Evolutionary conservation across 148 eudicot genomes (phyloP), one percentile per base, ranked within the genome.

Genomic region (Hydrangea macrophylla): DNA sequence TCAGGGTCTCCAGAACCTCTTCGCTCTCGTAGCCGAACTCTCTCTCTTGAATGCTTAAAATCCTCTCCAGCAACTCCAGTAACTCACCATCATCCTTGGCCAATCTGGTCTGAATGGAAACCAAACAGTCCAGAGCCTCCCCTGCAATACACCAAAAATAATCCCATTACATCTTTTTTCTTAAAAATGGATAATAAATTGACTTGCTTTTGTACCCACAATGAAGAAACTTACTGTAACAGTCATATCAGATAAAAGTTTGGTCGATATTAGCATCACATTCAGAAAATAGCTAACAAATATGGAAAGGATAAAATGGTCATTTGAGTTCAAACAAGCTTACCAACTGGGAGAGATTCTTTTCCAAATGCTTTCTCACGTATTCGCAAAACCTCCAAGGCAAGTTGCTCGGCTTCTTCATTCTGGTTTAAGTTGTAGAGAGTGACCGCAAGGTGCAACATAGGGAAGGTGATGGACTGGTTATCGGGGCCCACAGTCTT

Each of bases 101-200:
- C 51, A 82, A 48, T 76, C 84, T 75, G 17, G 77, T 76, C 73
- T 73, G 88, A 67, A 89, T 86, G 26, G 91, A 84, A 10, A 89
- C 81, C 73, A 89, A 67, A 68, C 91, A 86, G 69, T 89, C 96
- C 30, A 89, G 83, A 28, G 96, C 89, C 71, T 89, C n/a, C n/a
- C n/a, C n/a, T n/a, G n/a, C n/a, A n/a, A n/a, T n/a, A n/a, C n/a
- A n/a, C n/a, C n/a, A n/a, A n/a, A n/a, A n/a, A n/a, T n/a, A n/a
- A n/a, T n/a, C n/a, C n/a, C n/a, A n/a, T n/a, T n/a, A n/a, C n/a
- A 91, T 51, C 96, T n/a, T n/a, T n/a, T n/a, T n/a, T n/a, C 96
- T 89, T 33, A 66, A 75, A 27, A 50, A 54, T 33, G 48, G 58
- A 28, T 25, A n/a, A n/a, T n/a, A n/a, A n/a, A n/a, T n/a, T n/a